Conservation (phyloP, 768 basidiomycete species). For the Russula olivacea region DNA sequence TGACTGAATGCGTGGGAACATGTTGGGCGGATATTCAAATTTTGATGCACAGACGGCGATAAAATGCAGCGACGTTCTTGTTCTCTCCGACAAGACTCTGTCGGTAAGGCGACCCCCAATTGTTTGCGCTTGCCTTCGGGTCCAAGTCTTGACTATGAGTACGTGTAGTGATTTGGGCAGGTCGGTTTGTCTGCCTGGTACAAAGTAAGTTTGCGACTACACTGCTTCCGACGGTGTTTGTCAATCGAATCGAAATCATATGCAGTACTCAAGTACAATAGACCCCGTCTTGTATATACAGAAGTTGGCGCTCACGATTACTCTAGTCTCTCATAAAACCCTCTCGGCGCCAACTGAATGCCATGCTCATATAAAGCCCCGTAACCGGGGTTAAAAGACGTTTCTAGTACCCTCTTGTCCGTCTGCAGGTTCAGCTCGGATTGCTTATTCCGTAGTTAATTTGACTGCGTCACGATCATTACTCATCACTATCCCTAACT, state of each 20-base stretch:
- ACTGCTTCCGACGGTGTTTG: not conserved
- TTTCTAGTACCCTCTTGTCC: not conserved
- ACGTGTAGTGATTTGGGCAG: not conserved
- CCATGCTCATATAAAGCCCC: not conserved
- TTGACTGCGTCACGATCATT: not conserved
- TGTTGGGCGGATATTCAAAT: not conserved
- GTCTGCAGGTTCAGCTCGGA: not conserved
- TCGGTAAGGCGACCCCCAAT: not conserved
- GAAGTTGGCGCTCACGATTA: no score
- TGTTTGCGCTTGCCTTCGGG: not conserved
- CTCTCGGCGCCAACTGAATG: no score
- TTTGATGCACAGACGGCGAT: not conserved
- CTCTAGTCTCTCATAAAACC: no score
- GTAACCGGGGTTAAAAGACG: not conserved
- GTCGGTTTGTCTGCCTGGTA: no score
- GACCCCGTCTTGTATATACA: not conserved
- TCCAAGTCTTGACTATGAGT: not conserved
- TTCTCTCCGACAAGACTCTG: not conserved
- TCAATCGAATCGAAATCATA: not conserved
- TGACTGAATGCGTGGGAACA: not conserved
- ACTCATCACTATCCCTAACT: not conserved
- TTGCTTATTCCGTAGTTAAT: not conserved
- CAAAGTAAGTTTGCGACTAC: not conserved
- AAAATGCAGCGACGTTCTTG: not conserved
- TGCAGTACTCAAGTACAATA: not conserved